These are phyloP conservation scores for Albizia julibrissin DNA, from an alignment of 306 rosid species.

Conservation along the genomic window DNA sequence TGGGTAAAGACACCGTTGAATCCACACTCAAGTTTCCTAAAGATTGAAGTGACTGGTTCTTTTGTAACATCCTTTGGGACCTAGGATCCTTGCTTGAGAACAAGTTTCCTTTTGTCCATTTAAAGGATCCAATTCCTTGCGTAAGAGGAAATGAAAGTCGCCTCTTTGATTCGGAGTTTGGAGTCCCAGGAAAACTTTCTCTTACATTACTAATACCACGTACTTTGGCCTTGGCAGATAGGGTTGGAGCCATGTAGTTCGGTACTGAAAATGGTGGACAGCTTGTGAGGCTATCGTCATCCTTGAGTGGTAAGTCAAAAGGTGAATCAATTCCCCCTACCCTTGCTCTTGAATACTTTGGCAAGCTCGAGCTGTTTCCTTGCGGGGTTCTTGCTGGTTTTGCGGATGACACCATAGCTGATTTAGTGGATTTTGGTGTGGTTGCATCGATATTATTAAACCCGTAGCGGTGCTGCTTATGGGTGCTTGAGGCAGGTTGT, in stretches of 20 bases:
- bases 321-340: conserved; percentile 57
- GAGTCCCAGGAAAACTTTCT: conserved; percentile 77
- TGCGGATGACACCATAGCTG: conserved; percentile 55
- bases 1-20: conserved; percentile 84
- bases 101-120: conserved; percentile 72
- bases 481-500: conserved; percentile 57
- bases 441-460: conserved; percentile 65
- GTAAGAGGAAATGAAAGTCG: conserved; percentile 77
- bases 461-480: conserved; percentile 47
- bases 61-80: conserved; percentile 55
- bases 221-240: conserved; percentile 77
- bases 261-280: conserved; percentile 97
- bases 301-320: conserved; percentile 61
- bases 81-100: conserved; percentile 60
- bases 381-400: conserved; percentile 54
- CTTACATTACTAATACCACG: conserved; percentile 70
- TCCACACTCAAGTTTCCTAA: conserved; percentile 77
- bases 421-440: conserved; percentile 81
- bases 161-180: conserved; percentile 73
- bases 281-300: conserved; percentile 86
- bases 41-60: conserved; percentile 62
- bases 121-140: conserved; percentile 80
- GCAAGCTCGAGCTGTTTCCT: conserved; percentile 46
- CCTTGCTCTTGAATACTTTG: conserved; percentile 54
- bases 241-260: conserved; percentile 82